Percentiles rank a stretch among this genome's conserved stretches.
These are phyloP conservation scores for Sistotremastrum suecicum DNA, from an alignment of 768 basidiomycete species.

Conservation along the genomic window DNA sequence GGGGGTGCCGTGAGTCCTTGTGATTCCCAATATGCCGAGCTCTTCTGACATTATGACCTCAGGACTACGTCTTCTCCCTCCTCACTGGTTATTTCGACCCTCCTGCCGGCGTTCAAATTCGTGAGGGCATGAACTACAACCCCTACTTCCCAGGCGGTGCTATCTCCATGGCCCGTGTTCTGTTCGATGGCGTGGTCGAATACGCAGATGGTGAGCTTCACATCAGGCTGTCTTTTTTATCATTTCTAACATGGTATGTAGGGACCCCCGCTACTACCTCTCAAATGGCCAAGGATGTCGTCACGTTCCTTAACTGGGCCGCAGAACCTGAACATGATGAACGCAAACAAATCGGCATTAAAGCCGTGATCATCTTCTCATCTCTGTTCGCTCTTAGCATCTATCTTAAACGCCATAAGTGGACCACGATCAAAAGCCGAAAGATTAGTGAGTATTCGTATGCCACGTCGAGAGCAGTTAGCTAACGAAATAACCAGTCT, in stretches of 20 bases:
- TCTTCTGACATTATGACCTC: not conserved
- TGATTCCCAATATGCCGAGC: not conserved
- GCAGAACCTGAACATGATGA: constrained; percentile 97
- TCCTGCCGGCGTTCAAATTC: constrained; percentile 87
- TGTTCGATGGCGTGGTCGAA: constrained; percentile 94
- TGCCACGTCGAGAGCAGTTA: constrained; percentile 4
- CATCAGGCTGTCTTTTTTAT: not conserved
- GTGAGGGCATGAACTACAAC: constrained; percentile 98
- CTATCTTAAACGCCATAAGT: constrained; percentile 94
- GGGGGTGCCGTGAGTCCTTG: constrained; percentile 69
- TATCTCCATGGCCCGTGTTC: constrained; percentile 93
- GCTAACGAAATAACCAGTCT: constrained; percentile 15
- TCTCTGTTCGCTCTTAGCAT: constrained; percentile 65
- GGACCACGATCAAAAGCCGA: constrained; percentile 83
- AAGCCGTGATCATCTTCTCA: constrained; percentile 90
- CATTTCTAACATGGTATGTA: constrained; percentile 14
- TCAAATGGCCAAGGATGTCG: constrained; percentile 99
- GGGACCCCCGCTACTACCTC: constrained; percentile 93
- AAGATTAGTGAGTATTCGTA: constrained; percentile 57
- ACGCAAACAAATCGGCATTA: constrained; percentile 92
- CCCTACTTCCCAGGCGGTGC: constrained; percentile 98
- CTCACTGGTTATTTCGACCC: constrained; percentile 95
- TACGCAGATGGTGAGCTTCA: constrained; percentile 71
- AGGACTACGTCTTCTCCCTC: constrained; percentile 97
- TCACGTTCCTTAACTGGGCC: constrained; percentile 91